Evolutionary conservation across 2,329 filamentous ascomycete genomes (phyloP), one percentile per base, ranked within the genome.

Genomic region (Ophiobolus disseminans): DNA sequence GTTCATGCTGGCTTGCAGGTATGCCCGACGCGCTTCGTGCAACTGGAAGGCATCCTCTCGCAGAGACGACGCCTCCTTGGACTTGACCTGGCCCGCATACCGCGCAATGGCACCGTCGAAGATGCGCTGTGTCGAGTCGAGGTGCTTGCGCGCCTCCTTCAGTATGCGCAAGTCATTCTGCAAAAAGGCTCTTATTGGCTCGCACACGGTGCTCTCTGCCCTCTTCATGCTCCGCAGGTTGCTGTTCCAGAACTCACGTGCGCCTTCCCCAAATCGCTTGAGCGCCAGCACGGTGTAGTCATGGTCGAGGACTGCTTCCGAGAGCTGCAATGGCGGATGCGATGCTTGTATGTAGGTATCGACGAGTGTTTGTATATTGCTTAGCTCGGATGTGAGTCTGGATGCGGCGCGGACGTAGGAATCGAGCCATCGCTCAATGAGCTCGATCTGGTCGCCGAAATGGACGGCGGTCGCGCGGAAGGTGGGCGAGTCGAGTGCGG

Each of bases 31-130:
- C 19, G 90, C 89, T 77, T 97, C 94, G 69, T 96, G 94, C 28
- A 97, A 85, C 69, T 94, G 87, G 66, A 99, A 99, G 0, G 94
- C 94, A 74, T 99, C 94, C 73, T 99, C 94, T 51, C 94, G 84
- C 46, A 99, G 79, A 1, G 91, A 85, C 0, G 91, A 97, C 0
- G 93, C 85, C 73, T 99, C 94, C 75, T 97, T 99, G 5, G 90
- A 87, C 78, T 97, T 97, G 58, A 87, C 89, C 73, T 97, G 91
- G 3, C 83, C 80, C 4, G 91, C 83, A 68, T 96, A 97, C 49
- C 92, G 86, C 17, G 89, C 84, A 48, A 97, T 82, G 3, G 89
- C 85, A 45, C 83, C 82, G 70, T 99, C 94, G 65, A 92, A 96
- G 3, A 84, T 82, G 73, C 91, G 90, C 73, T 99, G 94, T 0